A percentile compares a stretch with the other conserved stretches of the same genome.
Conservation (phyloP, 768 basidiomycete genomes). For the Naganishia antarctica region DNA sequence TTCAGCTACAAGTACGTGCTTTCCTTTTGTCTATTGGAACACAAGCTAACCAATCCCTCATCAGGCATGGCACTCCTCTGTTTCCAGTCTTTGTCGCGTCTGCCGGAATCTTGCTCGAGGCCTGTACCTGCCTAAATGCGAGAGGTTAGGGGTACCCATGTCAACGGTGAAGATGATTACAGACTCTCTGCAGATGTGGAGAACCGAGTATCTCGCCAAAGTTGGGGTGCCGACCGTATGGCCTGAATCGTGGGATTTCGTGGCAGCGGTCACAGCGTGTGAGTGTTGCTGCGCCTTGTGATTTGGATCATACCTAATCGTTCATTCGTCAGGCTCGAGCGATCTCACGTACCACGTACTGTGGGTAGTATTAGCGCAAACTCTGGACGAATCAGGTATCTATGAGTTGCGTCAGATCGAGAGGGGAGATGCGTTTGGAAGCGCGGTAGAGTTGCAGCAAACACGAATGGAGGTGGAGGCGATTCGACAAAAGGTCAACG, state of each 20-base stretch:
- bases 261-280: slow-evolving; percentile 67
- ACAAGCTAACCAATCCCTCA: not conserved
- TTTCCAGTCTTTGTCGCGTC: slow-evolving; percentile 75
- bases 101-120: slow-evolving; percentile 74
- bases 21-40: not conserved
- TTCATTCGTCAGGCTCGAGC: slow-evolving; percentile 3
- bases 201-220: slow-evolving; percentile 65
- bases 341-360: slow-evolving; percentile 87
- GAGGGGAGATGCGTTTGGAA: slow-evolving; percentile 48
- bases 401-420: slow-evolving; percentile 60
- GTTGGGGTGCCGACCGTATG: slow-evolving; percentile 85
- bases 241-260: slow-evolving; percentile 83
- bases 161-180: slow-evolving; percentile 61
- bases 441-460: slow-evolving; percentile 52
- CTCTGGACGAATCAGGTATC: slow-evolving; percentile 78
- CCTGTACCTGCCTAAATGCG: slow-evolving; percentile 73
- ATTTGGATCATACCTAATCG: too few species aligned
- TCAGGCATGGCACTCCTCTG: slow-evolving; percentile 77
- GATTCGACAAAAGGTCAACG: slow-evolving; percentile 30
- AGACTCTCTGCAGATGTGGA: slow-evolving; percentile 63
- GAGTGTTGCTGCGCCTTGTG: slow-evolving; percentile 33
- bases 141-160: slow-evolving; percentile 70
- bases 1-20: not conserved
- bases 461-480: slow-evolving; percentile 58
- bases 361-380: slow-evolving; percentile 79